Evolutionary conservation across 2,329 filamentous ascomycete species (phyloP).

Genomic region (Trichoderma sp.): DNA sequence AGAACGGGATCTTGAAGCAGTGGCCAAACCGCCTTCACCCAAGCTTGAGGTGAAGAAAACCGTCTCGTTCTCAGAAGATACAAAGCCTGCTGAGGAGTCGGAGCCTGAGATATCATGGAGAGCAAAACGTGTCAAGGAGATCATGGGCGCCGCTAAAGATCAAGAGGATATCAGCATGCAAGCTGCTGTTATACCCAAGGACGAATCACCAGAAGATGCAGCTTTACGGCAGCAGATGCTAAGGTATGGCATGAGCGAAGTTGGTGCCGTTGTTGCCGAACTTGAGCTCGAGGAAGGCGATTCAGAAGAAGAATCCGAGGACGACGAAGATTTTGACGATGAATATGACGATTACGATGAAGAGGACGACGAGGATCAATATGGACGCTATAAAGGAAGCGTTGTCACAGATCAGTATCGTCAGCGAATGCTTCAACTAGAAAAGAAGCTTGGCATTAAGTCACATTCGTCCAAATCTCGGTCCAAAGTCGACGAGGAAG

Average conservation of each 20-base stretch:
- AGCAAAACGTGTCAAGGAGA: conserved; percentile 51
- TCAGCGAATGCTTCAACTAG: conserved; percentile 79
- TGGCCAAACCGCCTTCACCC: not conserved
- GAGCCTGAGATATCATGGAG: conserved; percentile 38
- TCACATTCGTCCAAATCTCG: conserved; percentile 55
- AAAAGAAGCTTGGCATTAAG: conserved; percentile 67
- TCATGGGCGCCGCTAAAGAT: conserved; percentile 55
- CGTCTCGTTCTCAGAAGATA: conserved; percentile 62
- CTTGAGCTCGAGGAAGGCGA: conserved; percentile 74
- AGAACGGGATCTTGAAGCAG: not conserved
- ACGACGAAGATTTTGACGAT: conserved; percentile 52
- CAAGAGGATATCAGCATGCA: conserved; percentile 48
- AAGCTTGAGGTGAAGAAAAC: conserved; percentile 46
- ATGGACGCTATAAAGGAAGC: conserved; percentile 67
- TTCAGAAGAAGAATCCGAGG: conserved; percentile 52
- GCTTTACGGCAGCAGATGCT: conserved; percentile 83
- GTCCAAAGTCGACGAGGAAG: conserved; percentile 47
- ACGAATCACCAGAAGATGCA: conserved; percentile 79
- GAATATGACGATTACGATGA: conserved; percentile 48
- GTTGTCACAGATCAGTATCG: conserved; percentile 73
- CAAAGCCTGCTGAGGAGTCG: conserved; percentile 45
- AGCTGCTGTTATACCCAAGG: conserved; percentile 59
- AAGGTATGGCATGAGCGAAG: conserved; percentile 81
- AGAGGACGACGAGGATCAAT: conserved; percentile 71
- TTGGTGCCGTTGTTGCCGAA: conserved; percentile 89